Percentiles rank a stretch among this genome's conserved stretches.
Evolutionary conservation across 345 rosid species (phyloP).

Genomic region (Hevea brasiliensis): DNA sequence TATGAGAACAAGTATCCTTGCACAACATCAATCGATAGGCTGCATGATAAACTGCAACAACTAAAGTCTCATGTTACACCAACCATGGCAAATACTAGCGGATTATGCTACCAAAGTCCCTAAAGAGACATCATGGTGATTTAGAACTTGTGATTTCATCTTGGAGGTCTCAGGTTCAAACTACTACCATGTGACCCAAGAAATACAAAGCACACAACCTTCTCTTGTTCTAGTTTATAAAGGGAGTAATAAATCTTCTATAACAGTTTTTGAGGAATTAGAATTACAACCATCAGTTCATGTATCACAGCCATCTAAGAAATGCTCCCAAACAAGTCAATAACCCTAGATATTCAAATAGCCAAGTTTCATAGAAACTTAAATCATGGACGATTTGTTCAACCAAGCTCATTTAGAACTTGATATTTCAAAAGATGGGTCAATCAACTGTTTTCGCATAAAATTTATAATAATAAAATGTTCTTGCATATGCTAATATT

Average conservation of each 20-base stretch:
- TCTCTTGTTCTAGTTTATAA: neutral
- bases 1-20: neutral
- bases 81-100: neutral
- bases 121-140: neutral
- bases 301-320: neutral
- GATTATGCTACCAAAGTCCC: no score
- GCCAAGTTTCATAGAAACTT: neutral
- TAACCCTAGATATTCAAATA: neutral
- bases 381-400: neutral
- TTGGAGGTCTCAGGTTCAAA: neutral
- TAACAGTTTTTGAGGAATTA: neutral
- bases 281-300: neutral
- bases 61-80: neutral
- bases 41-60: slow-evolving; percentile 3
- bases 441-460: no score
- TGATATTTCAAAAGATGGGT: neutral
- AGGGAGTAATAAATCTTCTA: neutral
- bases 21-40: neutral
- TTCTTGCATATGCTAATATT: no score
- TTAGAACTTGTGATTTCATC: neutral
- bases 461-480: no score
- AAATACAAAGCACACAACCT: neutral
- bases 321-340: neutral
- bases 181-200: neutral
- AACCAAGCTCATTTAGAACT: neutral